Percentiles rank a stretch among this genome's conserved stretches.
Conservation (phyloP, 176 grass and related monocot genomes). For the Aegilops longissima region DNA sequence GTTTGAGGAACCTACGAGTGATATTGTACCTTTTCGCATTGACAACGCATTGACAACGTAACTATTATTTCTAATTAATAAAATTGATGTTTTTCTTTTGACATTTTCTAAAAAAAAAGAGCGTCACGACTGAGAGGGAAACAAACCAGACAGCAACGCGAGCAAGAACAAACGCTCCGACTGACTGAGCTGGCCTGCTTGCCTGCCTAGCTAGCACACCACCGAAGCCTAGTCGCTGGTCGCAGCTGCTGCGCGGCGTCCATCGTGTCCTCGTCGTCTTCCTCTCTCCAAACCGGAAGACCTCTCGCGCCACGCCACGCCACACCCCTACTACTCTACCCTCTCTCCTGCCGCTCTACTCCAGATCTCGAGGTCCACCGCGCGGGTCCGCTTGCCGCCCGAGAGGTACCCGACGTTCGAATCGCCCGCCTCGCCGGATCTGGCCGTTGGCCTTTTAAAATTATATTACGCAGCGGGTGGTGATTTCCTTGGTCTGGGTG, state of each 20-base stretch:
- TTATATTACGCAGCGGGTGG: neutral
- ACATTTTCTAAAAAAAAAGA: too few species aligned
- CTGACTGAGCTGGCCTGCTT: neutral
- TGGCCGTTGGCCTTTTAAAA: constrained; percentile 5
- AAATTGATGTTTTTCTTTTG: too few species aligned
- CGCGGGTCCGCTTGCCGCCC: constrained; percentile 10
- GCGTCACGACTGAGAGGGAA: too few species aligned
- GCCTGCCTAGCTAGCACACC: neutral
- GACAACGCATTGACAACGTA: too few species aligned
- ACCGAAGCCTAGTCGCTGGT: constrained; percentile 5
- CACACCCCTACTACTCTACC: neutral
- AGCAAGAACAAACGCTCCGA: neutral
- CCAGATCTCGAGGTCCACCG: constrained; percentile 9
- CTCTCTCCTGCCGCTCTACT: neutral
- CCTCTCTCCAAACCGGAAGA: neutral
- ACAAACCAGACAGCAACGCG: too few species aligned
- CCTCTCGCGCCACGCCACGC: neutral
- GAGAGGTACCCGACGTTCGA: constrained; percentile 10
- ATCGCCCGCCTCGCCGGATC: constrained; percentile 16
- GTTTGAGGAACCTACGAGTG: too few species aligned
- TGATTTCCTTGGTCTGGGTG: neutral
- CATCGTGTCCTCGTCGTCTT: constrained; percentile 29
- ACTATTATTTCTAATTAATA: too few species aligned
- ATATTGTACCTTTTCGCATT: too few species aligned
- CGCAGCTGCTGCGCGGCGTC: constrained; percentile 1